phyloP scores from a whole-genome alignment of 352 stramenopile genomes.

The Pythium oligandrum region DNA sequence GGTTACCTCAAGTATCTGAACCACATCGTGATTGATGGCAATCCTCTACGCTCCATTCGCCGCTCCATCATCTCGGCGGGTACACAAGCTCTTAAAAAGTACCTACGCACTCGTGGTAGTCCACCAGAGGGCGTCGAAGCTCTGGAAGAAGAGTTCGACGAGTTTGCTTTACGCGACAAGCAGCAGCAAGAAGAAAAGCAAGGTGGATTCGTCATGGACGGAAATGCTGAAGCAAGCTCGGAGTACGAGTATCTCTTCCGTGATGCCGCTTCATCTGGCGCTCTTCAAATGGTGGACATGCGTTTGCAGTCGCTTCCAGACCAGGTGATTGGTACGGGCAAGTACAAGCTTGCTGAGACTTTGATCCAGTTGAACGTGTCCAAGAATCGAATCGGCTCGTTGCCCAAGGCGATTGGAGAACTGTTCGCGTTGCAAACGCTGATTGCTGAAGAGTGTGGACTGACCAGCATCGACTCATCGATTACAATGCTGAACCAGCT shows the following conservation, averaged over 20 bases:
- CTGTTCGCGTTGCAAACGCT: constrained; percentile 58
- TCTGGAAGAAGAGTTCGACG: constrained; percentile 67
- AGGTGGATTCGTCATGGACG: constrained; percentile 13
- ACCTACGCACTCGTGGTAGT: constrained; percentile 63
- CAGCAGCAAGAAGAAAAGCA: constrained; percentile 35
- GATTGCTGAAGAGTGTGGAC: constrained; percentile 54
- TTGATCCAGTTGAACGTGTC: constrained; percentile 64
- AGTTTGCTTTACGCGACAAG: constrained; percentile 49
- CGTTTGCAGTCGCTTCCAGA: constrained; percentile 39
- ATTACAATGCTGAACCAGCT: constrained; percentile 51
- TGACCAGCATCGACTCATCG: constrained; percentile 45
- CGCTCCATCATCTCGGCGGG: constrained; percentile 56
- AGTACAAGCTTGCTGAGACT: constrained; percentile 48
- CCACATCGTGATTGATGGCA: constrained; percentile 70
- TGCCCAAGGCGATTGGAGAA: constrained; percentile 47
- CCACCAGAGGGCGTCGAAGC: constrained; percentile 55
- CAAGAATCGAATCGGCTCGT: constrained; percentile 49
- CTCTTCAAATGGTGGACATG: constrained; percentile 52
- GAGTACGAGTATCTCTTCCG: constrained; percentile 65
- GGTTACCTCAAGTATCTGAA: constrained; percentile 76
- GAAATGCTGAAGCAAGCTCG: constrained; percentile 10
- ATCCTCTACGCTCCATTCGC: constrained; percentile 71
- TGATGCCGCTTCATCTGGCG: constrained; percentile 48
- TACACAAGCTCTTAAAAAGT: constrained; percentile 77
- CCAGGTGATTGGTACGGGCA: constrained; percentile 30